Evolutionary conservation across 129 eudicot genomes (phyloP).

Genomic region (Erigeron canadensis): DNA sequence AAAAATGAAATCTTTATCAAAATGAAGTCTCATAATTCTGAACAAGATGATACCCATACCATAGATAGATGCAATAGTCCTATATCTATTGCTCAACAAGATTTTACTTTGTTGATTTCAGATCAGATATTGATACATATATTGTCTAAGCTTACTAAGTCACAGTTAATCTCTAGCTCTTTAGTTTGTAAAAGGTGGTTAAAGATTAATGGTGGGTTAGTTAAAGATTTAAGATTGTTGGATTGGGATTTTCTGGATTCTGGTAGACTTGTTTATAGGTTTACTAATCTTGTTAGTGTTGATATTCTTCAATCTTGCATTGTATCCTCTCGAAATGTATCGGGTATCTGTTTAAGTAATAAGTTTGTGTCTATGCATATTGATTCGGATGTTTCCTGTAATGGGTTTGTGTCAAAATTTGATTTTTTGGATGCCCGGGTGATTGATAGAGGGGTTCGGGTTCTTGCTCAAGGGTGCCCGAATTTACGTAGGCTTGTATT

Average conservation of each 20-base stretch:
- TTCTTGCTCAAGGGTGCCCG: slow-evolving; percentile 65
- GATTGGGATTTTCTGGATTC: slow-evolving; percentile 95
- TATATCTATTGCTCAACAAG: slow-evolving; percentile 32
- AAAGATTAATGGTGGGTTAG: slow-evolving; percentile 52
- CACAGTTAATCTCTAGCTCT: slow-evolving; percentile 45
- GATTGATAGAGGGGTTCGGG: slow-evolving; percentile 64
- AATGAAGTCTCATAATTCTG: slow-evolving; percentile 34
- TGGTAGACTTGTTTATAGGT: slow-evolving; percentile 64
- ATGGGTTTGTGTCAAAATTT: slow-evolving; percentile 39
- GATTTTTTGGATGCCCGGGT: slow-evolving; percentile 45
- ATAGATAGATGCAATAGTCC: slow-evolving; percentile 1
- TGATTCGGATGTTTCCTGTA: slow-evolving; percentile 36
- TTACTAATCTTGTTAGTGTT: slow-evolving; percentile 67
- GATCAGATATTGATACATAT: slow-evolving; percentile 51
- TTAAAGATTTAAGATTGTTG: slow-evolving; percentile 44
- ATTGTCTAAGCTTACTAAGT: slow-evolving; percentile 49
- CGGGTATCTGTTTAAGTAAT: slow-evolving; percentile 67
- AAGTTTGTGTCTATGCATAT: slow-evolving; percentile 47
- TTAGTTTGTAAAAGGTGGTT: slow-evolving; percentile 80
- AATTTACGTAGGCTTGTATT: slow-evolving; percentile 59
- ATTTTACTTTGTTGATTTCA: slow-evolving; percentile 47
- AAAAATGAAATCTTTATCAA: slow-evolving; percentile 15
- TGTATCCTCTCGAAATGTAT: slow-evolving; percentile 38
- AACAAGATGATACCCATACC: slow-evolving; percentile 34
- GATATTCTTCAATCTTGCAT: slow-evolving; percentile 65